phyloP scores from a whole-genome alignment of 1,284 basidiomycete genomes.

The Apiotrichum gamsii region DNA sequence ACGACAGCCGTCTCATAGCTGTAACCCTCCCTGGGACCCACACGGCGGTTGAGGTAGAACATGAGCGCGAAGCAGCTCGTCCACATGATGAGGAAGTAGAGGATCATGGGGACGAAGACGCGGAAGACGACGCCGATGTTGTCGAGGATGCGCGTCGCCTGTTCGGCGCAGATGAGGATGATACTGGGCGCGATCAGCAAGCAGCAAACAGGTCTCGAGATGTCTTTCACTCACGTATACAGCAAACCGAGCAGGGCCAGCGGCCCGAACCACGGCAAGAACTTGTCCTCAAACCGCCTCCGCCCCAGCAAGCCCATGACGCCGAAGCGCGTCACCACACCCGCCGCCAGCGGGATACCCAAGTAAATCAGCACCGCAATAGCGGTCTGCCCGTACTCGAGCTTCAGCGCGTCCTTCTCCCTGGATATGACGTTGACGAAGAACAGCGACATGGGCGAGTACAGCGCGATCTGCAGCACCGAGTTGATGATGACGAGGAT shows the following conservation, averaged over 20 bases:
- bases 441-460: constrained; percentile 66
- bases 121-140: constrained; percentile 69
- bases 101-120: constrained; percentile 68
- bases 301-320: constrained; percentile 53
- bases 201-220: background rate
- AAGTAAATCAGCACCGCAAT: constrained; percentile 68
- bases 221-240: constrained; percentile 48
- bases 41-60: constrained; percentile 49
- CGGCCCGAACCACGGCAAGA: constrained; percentile 65
- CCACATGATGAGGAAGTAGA: constrained; percentile 79
- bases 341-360: constrained; percentile 63
- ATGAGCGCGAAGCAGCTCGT: constrained; percentile 57
- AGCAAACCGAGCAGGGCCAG: constrained; percentile 66
- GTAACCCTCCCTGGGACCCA: constrained; percentile 16
- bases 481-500: constrained; percentile 56
- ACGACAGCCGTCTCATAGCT: constrained; percentile 65
- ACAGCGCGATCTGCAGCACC: constrained; percentile 67
- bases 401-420: constrained; percentile 48
- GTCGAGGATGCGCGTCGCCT: constrained; percentile 58
- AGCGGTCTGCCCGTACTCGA: constrained; percentile 64
- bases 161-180: constrained; percentile 65
- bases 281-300: constrained; percentile 54
- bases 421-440: constrained; percentile 68
- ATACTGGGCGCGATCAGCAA: constrained; percentile 41
- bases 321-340: constrained; percentile 60